Percentiles rank a stretch among this genome's conserved stretches.
Evolutionary conservation across 192 early-diverging fungal genomes (phyloP).

Genomic region (Entomortierella parvispora): DNA sequence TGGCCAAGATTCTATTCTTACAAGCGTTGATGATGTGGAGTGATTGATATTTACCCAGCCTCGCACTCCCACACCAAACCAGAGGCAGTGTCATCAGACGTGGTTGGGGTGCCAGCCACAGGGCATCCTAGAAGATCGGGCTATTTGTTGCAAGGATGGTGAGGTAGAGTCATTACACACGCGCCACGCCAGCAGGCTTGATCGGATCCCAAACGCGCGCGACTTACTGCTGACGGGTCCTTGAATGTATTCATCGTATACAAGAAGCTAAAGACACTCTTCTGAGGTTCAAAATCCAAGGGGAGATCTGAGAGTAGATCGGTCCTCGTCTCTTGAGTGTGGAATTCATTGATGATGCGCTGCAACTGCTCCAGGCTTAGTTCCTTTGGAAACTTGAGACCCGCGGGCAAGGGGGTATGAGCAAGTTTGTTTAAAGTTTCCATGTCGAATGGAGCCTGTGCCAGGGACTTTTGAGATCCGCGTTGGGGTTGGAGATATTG

Average conservation of each 20-base stretch:
- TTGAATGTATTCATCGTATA: constrained; percentile 27
- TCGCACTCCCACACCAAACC: constrained; percentile 41
- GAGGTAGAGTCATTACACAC: too few relatives aligned
- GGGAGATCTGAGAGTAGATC: constrained; percentile 21
- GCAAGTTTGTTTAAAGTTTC: neutral
- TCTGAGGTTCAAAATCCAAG: constrained; percentile 24
- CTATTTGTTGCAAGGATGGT: too few relatives aligned
- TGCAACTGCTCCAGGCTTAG: constrained; percentile 29
- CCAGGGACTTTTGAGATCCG: neutral
- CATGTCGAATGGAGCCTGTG: neutral
- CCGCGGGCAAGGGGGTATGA: constrained; percentile 14
- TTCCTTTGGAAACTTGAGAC: constrained; percentile 28
- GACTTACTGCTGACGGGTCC: constrained; percentile 19
- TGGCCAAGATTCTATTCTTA: neutral
- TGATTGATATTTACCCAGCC: constrained; percentile 19
- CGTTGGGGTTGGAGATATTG: neutral
- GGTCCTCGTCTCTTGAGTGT: constrained; percentile 32
- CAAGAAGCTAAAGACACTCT: constrained; percentile 37
- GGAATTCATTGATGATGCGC: constrained; percentile 20
- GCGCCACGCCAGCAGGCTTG: too few relatives aligned
- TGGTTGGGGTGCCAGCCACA: constrained; percentile 21
- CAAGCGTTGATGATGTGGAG: neutral
- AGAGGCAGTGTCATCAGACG: constrained; percentile 10
- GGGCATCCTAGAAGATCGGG: constrained; percentile 21
- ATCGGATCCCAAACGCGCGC: too few relatives aligned